Evolutionary conservation across 2,329 filamentous ascomycete species (phyloP).

Genomic region (Malbranchea cinnamomea): DNA sequence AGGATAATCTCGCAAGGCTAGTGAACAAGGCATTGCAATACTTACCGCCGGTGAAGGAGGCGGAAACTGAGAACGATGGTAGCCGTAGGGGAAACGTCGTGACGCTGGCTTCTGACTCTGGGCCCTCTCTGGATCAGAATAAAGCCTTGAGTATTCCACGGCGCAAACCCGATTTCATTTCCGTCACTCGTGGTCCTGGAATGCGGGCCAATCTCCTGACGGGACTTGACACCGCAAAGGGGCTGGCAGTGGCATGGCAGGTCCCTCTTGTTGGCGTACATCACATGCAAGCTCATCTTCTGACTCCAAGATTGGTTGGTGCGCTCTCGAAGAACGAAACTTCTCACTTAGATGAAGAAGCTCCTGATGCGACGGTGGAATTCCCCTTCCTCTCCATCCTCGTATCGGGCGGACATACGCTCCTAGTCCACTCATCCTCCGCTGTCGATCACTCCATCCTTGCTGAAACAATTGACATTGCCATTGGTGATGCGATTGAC

Average conservation of each 20-base stretch:
- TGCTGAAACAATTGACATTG: conserved; percentile 60
- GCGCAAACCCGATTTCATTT: conserved; percentile 62
- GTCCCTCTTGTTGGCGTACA: conserved; percentile 75
- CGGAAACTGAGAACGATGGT: too few relatives aligned
- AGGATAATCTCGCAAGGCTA: conserved; percentile 51
- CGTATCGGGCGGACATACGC: conserved; percentile 82
- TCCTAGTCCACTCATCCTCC: conserved; percentile 59
- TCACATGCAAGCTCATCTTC: conserved; percentile 93
- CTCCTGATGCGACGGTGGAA: conserved; percentile 25
- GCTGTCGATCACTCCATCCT: conserved; percentile 59
- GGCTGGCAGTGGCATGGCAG: conserved; percentile 67
- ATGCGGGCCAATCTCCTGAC: conserved; percentile 66
- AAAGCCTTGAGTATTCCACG: conserved; percentile 13
- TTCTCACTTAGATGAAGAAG: conserved; percentile 4
- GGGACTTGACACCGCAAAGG: conserved; percentile 75
- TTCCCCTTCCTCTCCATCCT: conserved; percentile 85
- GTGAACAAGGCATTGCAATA: conserved; percentile 46
- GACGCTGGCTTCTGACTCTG: too few relatives aligned
- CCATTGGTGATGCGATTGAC: conserved; percentile 82
- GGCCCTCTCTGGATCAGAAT: too few relatives aligned
- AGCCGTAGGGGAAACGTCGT: too few relatives aligned
- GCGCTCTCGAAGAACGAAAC: conserved; percentile 45
- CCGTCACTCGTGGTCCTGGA: conserved; percentile 78
- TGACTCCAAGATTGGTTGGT: conserved; percentile 65
- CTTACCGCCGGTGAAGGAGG: conserved; percentile 32